Percentiles rank a stretch among this genome's conserved stretches.
These are phyloP conservation scores for Athelia psychrophila DNA, from an alignment of 1,284 basidiomycete genomes.

Conservation along the genomic window DNA sequence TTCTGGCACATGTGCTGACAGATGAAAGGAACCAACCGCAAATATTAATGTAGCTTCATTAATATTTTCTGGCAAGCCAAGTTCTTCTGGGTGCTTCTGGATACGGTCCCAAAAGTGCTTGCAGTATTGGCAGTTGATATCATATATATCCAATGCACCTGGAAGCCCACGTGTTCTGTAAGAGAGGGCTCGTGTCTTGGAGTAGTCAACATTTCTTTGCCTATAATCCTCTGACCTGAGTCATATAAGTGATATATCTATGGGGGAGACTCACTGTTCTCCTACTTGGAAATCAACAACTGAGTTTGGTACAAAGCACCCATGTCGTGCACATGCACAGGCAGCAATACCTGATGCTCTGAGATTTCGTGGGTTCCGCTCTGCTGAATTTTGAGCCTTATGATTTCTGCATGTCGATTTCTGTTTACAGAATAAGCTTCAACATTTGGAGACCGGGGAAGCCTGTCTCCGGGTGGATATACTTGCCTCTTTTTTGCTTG, in stretches of 20 bases:
- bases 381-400: slow-evolving; percentile 7
- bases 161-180: neutral
- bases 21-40: slow-evolving; percentile 9
- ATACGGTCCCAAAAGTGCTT: neutral
- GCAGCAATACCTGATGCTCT: slow-evolving; percentile 13
- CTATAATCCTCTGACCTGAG: slow-evolving; percentile 7
- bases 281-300: slow-evolving; percentile 18
- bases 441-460: neutral
- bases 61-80: too few relatives aligned
- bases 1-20: slow-evolving; percentile 8
- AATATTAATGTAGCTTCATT: slow-evolving; percentile 2
- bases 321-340: slow-evolving; percentile 15
- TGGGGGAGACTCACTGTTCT: slow-evolving; percentile 10
- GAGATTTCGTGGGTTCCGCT: slow-evolving; percentile 3
- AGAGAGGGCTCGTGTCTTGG: slow-evolving; percentile 5
- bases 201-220: slow-evolving; percentile 20
- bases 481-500: slow-evolving; percentile 6
- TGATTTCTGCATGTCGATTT: slow-evolving; percentile 12
- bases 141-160: slow-evolving; percentile 5
- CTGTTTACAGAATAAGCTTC: slow-evolving; percentile 1
- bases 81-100: neutral
- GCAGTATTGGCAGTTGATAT: slow-evolving; percentile 10
- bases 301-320: slow-evolving; percentile 14
- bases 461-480: neutral
- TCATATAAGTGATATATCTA: neutral